Conservation (phyloP, 345 rosid species). For the Eucalyptus leucophloia region DNA sequence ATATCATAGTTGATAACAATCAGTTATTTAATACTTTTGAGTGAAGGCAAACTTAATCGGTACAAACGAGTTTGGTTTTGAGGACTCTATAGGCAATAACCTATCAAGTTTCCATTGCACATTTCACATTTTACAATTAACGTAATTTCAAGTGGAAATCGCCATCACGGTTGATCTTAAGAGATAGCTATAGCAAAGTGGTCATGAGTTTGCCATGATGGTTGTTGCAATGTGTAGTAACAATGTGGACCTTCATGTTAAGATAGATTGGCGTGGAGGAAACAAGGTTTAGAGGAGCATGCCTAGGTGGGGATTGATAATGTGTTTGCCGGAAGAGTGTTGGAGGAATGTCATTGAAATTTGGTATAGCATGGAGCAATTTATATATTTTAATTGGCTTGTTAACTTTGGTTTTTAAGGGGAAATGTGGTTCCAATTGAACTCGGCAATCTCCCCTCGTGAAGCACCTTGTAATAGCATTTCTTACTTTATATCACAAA, state of each 20-base stretch:
- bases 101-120: accelerated
- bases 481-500: neutral
- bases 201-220: neutral
- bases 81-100: accelerated
- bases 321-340: accelerated
- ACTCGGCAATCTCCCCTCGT: neutral
- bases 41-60: neutral
- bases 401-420: accelerated
- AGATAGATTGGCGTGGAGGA: neutral
- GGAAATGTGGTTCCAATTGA: accelerated
- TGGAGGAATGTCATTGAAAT: neutral
- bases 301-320: neutral
- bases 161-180: accelerated
- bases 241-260: neutral
- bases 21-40: accelerated
- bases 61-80: accelerated
- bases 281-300: neutral
- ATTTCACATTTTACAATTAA: neutral
- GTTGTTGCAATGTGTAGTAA: neutral
- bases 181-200: neutral
- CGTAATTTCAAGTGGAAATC: accelerated
- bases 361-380: accelerated
- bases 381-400: accelerated
- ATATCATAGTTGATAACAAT: accelerated
- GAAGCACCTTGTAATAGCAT: accelerated